Base-by-base conservation (phyloP, 2,329 filamentous ascomycete species). In the Daldinia sp. region DNA sequence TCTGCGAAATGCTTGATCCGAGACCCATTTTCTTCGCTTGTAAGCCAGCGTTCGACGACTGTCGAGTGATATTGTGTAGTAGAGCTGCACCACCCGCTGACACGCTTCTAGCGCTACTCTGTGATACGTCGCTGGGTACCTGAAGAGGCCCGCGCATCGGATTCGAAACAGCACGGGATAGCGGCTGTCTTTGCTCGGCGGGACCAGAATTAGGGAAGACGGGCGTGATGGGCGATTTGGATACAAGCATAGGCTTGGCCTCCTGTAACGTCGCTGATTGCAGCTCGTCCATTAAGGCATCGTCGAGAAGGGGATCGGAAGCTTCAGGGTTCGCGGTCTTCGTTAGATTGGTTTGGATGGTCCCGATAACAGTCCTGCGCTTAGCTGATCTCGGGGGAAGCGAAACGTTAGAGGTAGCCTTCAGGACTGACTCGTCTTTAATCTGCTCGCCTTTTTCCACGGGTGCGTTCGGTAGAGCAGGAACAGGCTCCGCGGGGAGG, bases 1-100 rank as follows among this genome's bases (percentile, higher is more conserved):
- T 90, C 75, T 94, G 92, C 2, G 94, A 96, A 63, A 99, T 97
- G 69, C 92, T 93, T 7, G 91, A 93, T 6, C 93, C 94, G 21
- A 98, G 86, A 71, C 92, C 95, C 68, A 89, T 84, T 75, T 94
- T 96, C 75, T 91, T 93, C 3, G 86, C 81, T 47, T 83, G 80
- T 50, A 90, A 73, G 52, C 83, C 83, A 11, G 84, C 74, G 11
- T 77, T 77, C 43, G 74, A 76, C 27, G 81, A 77, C 69, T 86
- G 85, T 65, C 84, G 85, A 6, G 79, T 80, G 48, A 85, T 78
- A 61, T 80, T 85, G 68, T 85, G 83, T 58, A 86, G 70, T 68
- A 82, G 87, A 10, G 84, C 82, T 6, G 85, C 81, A 19, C 78
- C 77, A 23, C 87, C 83, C 3, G 84, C 82, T 30, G 86, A 88